Conservation (phyloP, 495 filamentous ascomycete species). For the Lichenothelia convexa region DNA sequence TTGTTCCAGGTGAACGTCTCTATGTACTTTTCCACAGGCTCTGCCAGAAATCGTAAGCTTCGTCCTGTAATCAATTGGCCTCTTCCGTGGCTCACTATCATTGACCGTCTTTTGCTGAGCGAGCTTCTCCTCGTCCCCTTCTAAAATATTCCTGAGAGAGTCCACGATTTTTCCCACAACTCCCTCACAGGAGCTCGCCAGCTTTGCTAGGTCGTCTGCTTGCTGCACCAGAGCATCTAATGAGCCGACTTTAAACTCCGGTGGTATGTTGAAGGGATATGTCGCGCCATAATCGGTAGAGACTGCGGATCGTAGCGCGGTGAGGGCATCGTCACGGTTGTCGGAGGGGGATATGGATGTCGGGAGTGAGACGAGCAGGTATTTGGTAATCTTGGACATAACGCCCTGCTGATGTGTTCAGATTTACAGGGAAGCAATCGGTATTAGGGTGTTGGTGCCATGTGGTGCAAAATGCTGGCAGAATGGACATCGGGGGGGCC, state of each 20-base stretch:
- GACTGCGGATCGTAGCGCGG: slow-evolving; percentile 50
- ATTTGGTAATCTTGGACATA: slow-evolving; percentile 44
- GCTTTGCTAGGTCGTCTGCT: slow-evolving; percentile 84
- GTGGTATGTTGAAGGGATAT: slow-evolving; percentile 66
- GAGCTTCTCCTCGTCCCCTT: slow-evolving; percentile 65
- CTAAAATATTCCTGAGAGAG: slow-evolving; percentile 59
- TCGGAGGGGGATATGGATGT: slow-evolving; percentile 52
- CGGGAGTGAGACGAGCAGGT: slow-evolving; percentile 49
- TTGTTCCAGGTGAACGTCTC: slow-evolving; percentile 88
- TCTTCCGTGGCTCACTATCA: slow-evolving; percentile 45
- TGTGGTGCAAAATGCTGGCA: no score
- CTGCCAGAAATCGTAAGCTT: slow-evolving; percentile 26
- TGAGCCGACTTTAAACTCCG: slow-evolving; percentile 93
- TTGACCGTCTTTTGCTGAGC: slow-evolving; percentile 83
- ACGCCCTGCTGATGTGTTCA: no score
- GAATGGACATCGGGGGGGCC: no score
- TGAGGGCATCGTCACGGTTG: slow-evolving; percentile 63
- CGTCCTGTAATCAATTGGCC: background rate
- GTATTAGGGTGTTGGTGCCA: no score
- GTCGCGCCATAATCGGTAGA: slow-evolving; percentile 57
- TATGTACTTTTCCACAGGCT: slow-evolving; percentile 85
- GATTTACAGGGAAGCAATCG: no score
- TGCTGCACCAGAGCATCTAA: slow-evolving; percentile 93
- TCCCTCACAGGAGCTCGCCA: slow-evolving; percentile 57
- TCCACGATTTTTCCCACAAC: slow-evolving; percentile 82